Percentiles rank a stretch among this genome's conserved stretches.
Evolutionary conservation across 169 alveolate species (phyloP).

Genomic region (Plasmodium gallinaceum): DNA sequence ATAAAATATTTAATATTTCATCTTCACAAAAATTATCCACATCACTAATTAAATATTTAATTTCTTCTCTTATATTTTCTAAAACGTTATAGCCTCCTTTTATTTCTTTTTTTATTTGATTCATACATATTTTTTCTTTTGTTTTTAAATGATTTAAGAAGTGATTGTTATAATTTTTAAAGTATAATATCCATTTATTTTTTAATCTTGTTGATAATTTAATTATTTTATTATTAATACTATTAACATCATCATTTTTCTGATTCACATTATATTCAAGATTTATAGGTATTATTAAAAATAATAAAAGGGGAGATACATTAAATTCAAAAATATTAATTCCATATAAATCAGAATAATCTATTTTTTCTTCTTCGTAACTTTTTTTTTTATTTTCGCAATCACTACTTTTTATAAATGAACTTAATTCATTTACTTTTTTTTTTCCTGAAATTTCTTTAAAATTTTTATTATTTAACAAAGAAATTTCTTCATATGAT

Average conservation of each 20-base stretch:
- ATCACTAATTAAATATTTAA: conserved; percentile 36
- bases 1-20: conserved; percentile 42
- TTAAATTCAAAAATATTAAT: conserved; percentile 60
- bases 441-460: not conserved
- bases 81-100: not conserved
- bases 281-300: conserved; percentile 55
- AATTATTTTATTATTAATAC: conserved; percentile 35
- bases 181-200: conserved; percentile 50
- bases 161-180: conserved; percentile 49
- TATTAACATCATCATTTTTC: conserved; percentile 19
- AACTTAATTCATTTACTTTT: not conserved
- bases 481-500: too few relatives aligned
- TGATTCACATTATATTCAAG: conserved; percentile 44
- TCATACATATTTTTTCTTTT: conserved; percentile 2
- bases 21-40: conserved; percentile 58
- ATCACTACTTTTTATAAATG: not conserved
- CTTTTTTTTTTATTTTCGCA: not conserved
- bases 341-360: not conserved
- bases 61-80: conserved; percentile 43
- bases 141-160: conserved; percentile 27
- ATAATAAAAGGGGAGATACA: conserved; percentile 63
- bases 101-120: not conserved
- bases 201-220: conserved; percentile 27
- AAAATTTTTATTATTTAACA: too few relatives aligned
- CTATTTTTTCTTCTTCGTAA: not conserved